Evolutionary conservation across 2,329 filamentous ascomycete genomes (phyloP).

Genomic region (Torrubiella hemipterigena): DNA sequence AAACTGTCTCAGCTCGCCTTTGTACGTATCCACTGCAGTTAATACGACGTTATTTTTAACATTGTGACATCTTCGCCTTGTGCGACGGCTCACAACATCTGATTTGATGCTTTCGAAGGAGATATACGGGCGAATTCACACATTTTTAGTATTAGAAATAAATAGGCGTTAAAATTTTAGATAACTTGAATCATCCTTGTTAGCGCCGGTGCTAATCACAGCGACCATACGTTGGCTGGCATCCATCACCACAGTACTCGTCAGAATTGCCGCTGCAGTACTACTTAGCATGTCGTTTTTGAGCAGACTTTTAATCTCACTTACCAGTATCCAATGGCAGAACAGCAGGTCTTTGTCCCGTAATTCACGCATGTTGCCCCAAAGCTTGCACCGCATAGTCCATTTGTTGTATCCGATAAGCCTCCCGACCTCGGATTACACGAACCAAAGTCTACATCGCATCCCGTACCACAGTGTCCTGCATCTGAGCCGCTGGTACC

Average conservation of each 20-base stretch:
- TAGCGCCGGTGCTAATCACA: conserved; percentile 12
- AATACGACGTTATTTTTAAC: too few relatives aligned
- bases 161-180: too few relatives aligned
- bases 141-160: too few relatives aligned
- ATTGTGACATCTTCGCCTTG: too few relatives aligned
- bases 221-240: conserved; percentile 19
- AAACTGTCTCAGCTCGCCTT: too few relatives aligned
- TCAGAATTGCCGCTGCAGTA: conserved; percentile 14
- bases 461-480: conserved; percentile 25
- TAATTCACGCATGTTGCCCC: conserved; percentile 19
- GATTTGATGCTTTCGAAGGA: too few relatives aligned
- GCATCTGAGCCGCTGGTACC: conserved; percentile 16
- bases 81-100: too few relatives aligned
- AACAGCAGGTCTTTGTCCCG: conserved; percentile 22
- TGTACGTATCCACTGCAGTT: too few relatives aligned
- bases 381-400: conserved; percentile 19
- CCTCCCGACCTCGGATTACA: conserved; percentile 14
- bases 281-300: background rate
- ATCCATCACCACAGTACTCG: conserved; percentile 19
- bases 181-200: too few relatives aligned
- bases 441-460: conserved; percentile 20
- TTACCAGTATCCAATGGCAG: conserved; percentile 22
- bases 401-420: conserved; percentile 20
- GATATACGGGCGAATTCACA: too few relatives aligned
- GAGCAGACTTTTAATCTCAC: conserved; percentile 2